phyloP scores from a whole-genome alignment of 2,329 filamentous ascomycete species.

The Fusarium sp. region DNA sequence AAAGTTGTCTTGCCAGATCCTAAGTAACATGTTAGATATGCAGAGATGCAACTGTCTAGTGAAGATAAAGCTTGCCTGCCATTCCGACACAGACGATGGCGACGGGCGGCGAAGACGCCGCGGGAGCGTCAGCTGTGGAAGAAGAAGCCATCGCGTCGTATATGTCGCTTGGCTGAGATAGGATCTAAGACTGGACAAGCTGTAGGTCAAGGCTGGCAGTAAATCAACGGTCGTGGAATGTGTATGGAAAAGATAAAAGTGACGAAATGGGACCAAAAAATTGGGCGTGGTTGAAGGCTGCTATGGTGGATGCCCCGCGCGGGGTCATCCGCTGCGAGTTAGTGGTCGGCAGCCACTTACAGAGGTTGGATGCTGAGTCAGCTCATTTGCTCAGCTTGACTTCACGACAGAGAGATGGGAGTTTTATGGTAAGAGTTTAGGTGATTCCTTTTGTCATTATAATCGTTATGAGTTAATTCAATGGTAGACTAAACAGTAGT shows the following conservation, averaged over 20 bases:
- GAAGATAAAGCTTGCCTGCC: conserved; percentile 72
- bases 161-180: background rate
- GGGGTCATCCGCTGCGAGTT: conserved; percentile 40
- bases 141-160: conserved; percentile 49
- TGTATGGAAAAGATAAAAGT: conserved; percentile 29
- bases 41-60: conserved; percentile 1
- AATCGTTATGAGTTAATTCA: background rate
- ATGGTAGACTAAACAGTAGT: background rate
- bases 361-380: conserved; percentile 22
- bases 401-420: background rate
- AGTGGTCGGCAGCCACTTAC: conserved; percentile 5
- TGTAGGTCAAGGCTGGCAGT: background rate
- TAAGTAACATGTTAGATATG: conserved; percentile 45
- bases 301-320: conserved; percentile 43
- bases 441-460: background rate
- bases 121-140: conserved; percentile 42
- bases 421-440: background rate
- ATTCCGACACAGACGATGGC: conserved; percentile 96
- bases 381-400: background rate
- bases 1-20: conserved; percentile 99
- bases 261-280: conserved; percentile 41
- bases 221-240: background rate
- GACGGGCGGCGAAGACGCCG: conserved; percentile 66
- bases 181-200: background rate
- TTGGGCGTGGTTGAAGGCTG: conserved; percentile 28